Evolutionary conservation across 2,329 filamentous ascomycete species (phyloP).

Genomic region (Teratosphaeria gauchensis): DNA sequence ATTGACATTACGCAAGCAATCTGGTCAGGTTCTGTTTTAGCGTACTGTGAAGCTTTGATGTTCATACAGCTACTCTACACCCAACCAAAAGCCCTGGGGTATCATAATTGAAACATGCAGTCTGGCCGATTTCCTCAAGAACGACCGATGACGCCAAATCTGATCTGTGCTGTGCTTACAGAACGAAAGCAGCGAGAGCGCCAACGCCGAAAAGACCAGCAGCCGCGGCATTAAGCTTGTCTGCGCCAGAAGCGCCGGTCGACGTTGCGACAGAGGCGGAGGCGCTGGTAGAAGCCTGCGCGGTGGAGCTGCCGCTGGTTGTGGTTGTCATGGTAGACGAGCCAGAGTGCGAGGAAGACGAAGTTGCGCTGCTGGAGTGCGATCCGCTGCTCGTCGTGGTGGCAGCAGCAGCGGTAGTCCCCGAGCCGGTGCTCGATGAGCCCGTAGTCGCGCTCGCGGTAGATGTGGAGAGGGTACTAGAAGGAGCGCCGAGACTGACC

Average conservation of each 20-base stretch:
- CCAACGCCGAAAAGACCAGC: neutral
- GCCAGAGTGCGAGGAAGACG: neutral
- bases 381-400: neutral
- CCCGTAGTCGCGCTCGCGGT: slow-evolving; percentile 16
- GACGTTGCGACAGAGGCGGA: neutral
- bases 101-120: neutral
- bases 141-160: neutral
- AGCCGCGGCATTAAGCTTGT: neutral
- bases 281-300: neutral
- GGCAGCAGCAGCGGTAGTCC: slow-evolving; percentile 11
- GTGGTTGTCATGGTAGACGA: neutral
- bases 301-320: neutral
- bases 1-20: neutral
- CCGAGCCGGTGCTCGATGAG: neutral
- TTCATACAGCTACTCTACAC: neutral
- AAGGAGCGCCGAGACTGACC: slow-evolving; percentile 25
- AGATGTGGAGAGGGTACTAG: slow-evolving; percentile 11
- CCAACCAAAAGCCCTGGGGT: neutral
- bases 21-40: neutral
- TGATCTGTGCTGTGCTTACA: neutral
- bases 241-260: neutral
- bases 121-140: neutral
- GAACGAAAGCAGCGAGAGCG: neutral
- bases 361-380: neutral
- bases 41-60: neutral